A percentile compares a stretch with the other conserved stretches of the same genome.
Conservation (phyloP, 139 green algal genomes). For the Coelastrella sp. region DNA sequence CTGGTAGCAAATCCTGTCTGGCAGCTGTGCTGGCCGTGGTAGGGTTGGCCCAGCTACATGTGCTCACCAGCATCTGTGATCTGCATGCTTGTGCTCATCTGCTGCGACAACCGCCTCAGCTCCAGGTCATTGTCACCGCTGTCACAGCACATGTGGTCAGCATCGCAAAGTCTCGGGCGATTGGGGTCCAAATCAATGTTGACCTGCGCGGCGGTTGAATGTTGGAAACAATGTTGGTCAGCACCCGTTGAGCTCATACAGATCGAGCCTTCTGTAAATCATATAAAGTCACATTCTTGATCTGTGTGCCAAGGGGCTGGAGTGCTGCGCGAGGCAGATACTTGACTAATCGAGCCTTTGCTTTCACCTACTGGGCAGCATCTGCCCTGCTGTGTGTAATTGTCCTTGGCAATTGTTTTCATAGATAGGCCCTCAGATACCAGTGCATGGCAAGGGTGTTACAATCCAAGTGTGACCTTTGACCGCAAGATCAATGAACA, state of each 20-base stretch:
- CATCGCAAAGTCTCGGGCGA: neutral
- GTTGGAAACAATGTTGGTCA: neutral
- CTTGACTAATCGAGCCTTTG: too few relatives aligned
- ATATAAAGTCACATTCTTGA: too few relatives aligned
- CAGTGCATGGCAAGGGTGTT: too few relatives aligned
- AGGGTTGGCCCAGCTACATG: neutral
- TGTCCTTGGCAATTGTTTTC: too few relatives aligned
- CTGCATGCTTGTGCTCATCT: conserved; percentile 4
- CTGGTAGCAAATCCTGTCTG: neutral
- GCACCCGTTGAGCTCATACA: neutral
- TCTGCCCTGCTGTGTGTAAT: too few relatives aligned
- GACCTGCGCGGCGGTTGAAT: neutral
- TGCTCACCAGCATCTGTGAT: conserved; percentile 8
- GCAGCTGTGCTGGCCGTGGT: neutral
- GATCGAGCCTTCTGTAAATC: neutral
- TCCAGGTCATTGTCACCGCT: neutral
- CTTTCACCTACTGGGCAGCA: too few relatives aligned
- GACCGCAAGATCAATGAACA: neutral
- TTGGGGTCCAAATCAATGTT: neutral
- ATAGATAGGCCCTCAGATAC: too few relatives aligned
- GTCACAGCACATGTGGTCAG: neutral
- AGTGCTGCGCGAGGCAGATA: too few relatives aligned
- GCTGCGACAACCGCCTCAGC: conserved; percentile 20
- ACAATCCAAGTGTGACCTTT: too few relatives aligned
- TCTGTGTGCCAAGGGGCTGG: too few relatives aligned